Evolutionary conservation across 1,139 yeast species (phyloP), one percentile per base, ranked within the genome.

Genomic region (Meyerozyma carpophila): DNA sequence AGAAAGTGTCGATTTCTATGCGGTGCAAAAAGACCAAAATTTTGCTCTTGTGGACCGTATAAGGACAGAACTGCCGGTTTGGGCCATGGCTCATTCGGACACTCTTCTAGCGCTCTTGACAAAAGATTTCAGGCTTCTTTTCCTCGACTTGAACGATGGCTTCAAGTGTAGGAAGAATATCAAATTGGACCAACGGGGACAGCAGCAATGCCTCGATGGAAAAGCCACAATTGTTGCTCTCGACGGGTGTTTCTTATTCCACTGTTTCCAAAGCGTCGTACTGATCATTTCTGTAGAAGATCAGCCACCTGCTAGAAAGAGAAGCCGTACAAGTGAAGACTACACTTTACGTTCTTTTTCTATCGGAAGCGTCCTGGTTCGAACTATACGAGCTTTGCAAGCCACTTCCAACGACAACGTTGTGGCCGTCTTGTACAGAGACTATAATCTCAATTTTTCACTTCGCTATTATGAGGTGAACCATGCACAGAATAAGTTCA

Each of bases 341-440:
- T 55, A 57, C 49, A 47, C 49, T 2, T 39, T 50, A 8, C 46
- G 46, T 8, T 47, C 61, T 1, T 47, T 49, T 9, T 39, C 49
- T 29, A 51, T 68, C 6, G 76, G 76, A 1, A 59, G 58, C 14
- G 50, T 68, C 10, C 58, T 57, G 10, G 57, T 69, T 0, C 56
- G 57, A 8, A 21, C 2, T 21, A 21, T 21, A 21, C 24, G 24
- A 41, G 62, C 61, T 44, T 50, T 69, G 44, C 55, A 57, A 41
- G 61, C 61, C 44, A 51, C 68, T 43, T 55, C 53, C 1, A 38
- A 51, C 4, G 41, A 56, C 9, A 8, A 14, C 16, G 46, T 49
- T 3, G 27, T 70, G 10, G 70, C 71, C 0, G 49, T 70, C 1
- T 49, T 70, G 13, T 70, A 68, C 48, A 55, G 75, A 29, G 75